Evolutionary conservation across 768 basidiomycete species (phyloP), one percentile per base, ranked within the genome.

Genomic region (Pilatotrama ljubarskyi): DNA sequence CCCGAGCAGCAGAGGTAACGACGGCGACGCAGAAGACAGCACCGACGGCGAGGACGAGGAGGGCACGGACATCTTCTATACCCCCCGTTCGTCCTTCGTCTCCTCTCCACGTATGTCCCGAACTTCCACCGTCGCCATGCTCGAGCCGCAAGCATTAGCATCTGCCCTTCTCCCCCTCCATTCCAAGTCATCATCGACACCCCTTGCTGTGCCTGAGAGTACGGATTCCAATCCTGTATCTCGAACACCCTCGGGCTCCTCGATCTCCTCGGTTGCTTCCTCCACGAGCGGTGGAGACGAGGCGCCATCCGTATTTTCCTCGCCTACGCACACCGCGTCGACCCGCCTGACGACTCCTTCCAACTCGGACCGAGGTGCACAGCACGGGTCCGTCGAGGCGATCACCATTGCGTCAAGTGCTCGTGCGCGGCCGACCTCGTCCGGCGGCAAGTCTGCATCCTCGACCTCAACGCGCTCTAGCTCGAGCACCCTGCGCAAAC

Each of bases 41-140:
- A 55, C 52, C 24, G 61, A 51, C 38, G 61, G 55, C 40, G 59
- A 64, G 47, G 66, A 68, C 61, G 78, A 80, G 62, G 61, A 68
- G 15, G 78, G 77, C 60, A 72, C 74, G 36, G 83, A 83, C 64
- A 74, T 80, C 24, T 90, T 85, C 72, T 90, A 84, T 70, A 90
- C 87, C 0, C 85, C 86, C 15, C 62, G 68, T 22, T 66, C 67
- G 14, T 69, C 69, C 20, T 14, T 70, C 17, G 74, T 77, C 59
- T 74, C 81, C 13, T 82, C 84, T 5, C 85, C 85, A 17, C 75
- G 80, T 35, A 74, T 78, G 3, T 83, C 83, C 6, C 74, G 55
- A 8, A 57, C 74, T 11, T 76, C 80, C 35, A 29, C 75, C 55
- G 46, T 26, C 35, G 66, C 71, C 57, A 69, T 70, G 53, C 62